A percentile compares a stretch with the other conserved stretches of the same genome.
Conservation (phyloP, 805 yeast genomes). For the Candida rishiriensis region DNA sequence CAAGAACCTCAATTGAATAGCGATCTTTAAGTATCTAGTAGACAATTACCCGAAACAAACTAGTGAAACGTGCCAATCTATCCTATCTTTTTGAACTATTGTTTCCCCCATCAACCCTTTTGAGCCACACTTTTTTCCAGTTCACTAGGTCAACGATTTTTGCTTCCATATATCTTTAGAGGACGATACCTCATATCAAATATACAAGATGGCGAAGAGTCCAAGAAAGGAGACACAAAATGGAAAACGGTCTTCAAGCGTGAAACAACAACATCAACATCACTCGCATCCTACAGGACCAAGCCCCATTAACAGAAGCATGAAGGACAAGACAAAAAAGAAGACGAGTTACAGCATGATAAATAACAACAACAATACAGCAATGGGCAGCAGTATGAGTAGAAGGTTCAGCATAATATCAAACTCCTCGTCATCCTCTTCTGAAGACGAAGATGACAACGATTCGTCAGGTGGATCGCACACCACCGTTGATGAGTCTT, state of each 20-base stretch:
- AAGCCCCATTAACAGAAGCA: slow-evolving; percentile 19
- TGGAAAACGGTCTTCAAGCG: slow-evolving; percentile 23
- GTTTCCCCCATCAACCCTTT: too few species aligned
- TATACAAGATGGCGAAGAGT: slow-evolving; percentile 28
- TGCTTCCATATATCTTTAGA: too few species aligned
- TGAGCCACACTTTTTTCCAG: too few species aligned
- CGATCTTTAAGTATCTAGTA: too few species aligned
- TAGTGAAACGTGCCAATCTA: too few species aligned
- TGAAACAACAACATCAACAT: too few species aligned
- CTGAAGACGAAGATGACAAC: slow-evolving; percentile 24
- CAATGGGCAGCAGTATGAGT: background rate
- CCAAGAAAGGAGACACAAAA: slow-evolving; percentile 25
- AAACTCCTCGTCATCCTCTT: slow-evolving; percentile 16
- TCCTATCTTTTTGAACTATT: too few species aligned
- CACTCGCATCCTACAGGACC: too few species aligned
- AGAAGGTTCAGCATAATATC: slow-evolving; percentile 27
- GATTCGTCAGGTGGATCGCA: slow-evolving; percentile 27
- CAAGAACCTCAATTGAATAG: too few species aligned
- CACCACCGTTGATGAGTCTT: slow-evolving; percentile 22
- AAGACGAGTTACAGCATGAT: slow-evolving; percentile 1
- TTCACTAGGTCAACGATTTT: too few species aligned
- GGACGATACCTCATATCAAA: too few species aligned
- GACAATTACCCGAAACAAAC: too few species aligned
- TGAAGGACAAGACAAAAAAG: slow-evolving; percentile 5
- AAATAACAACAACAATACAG: slow-evolving; percentile 8